Evolutionary conservation across 495 filamentous ascomycete species (phyloP).

Genomic region (Pseudomonodictys pantanalensis): DNA sequence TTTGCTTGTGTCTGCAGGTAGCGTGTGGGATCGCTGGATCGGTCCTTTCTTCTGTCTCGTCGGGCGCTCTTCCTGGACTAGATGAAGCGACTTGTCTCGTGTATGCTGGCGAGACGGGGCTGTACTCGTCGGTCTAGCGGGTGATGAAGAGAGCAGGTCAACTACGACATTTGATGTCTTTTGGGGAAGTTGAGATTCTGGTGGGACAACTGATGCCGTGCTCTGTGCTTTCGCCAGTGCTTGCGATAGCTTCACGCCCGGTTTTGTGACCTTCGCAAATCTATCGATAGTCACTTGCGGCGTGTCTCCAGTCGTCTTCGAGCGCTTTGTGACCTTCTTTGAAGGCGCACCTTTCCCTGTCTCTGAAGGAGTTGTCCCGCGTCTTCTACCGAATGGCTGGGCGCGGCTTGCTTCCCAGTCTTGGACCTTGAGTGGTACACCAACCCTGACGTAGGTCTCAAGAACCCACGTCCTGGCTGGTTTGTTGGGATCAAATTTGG

Average conservation of each 20-base stretch:
- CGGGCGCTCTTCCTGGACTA: slow-evolving; percentile 7
- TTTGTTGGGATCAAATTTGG: slow-evolving; percentile 63
- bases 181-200: not conserved
- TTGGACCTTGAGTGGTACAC: slow-evolving; percentile 68
- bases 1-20: not conserved
- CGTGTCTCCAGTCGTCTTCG: slow-evolving; percentile 16
- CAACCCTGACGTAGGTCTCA: slow-evolving; percentile 64
- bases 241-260: slow-evolving; percentile 17
- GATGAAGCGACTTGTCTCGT: slow-evolving; percentile 4
- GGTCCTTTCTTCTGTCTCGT: slow-evolving; percentile 19
- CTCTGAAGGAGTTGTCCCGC: slow-evolving; percentile 30
- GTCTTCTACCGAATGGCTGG: slow-evolving; percentile 46
- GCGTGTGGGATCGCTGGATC: slow-evolving; percentile 24
- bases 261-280: slow-evolving; percentile 35
- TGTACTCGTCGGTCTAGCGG: not conserved
- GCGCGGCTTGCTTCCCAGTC: slow-evolving; percentile 69
- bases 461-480: slow-evolving; percentile 73
- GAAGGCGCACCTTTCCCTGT: slow-evolving; percentile 19
- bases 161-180: not conserved
- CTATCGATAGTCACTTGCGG: slow-evolving; percentile 22
- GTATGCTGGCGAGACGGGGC: not conserved
- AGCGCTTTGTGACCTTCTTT: slow-evolving; percentile 14
- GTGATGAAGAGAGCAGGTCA: slow-evolving; percentile 25
- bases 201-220: not conserved
- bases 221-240: slow-evolving; percentile 1